These are phyloP conservation scores for Circinella umbellata DNA, from an alignment of 371 early-diverging fungal species.

Conservation along the genomic window DNA sequence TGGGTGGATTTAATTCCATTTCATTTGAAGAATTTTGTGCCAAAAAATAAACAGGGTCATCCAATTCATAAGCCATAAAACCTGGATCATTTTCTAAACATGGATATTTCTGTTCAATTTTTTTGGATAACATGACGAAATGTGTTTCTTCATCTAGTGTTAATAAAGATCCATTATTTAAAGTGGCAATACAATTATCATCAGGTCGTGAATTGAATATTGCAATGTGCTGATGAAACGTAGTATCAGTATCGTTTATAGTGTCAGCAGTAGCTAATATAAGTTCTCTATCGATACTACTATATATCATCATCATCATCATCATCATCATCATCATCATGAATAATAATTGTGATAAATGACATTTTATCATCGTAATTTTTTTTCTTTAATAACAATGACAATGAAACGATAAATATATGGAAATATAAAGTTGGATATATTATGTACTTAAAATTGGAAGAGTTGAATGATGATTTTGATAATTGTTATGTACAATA, in stretches of 20 bases:
- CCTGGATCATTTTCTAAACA: constrained; percentile 1
- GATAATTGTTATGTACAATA: constrained; percentile 1
- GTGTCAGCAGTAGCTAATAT: background rate
- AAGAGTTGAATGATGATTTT: background rate
- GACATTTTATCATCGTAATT: background rate
- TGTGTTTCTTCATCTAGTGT: background rate
- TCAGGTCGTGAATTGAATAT: background rate
- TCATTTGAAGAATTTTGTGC: background rate
- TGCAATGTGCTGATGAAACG: background rate
- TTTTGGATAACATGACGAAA: background rate
- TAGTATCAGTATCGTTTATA: background rate
- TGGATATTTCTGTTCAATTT: background rate
- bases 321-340: too few relatives aligned
- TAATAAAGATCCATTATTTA: background rate
- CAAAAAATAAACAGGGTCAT: background rate
- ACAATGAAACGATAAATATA: too few relatives aligned
- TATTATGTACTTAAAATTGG: background rate
- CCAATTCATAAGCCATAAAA: background rate
- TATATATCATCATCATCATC: too few relatives aligned
- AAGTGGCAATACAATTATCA: background rate
- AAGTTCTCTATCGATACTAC: background rate
- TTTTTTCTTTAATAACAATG: too few relatives aligned
- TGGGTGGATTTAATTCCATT: constrained; percentile 1
- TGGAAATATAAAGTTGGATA: too few relatives aligned
- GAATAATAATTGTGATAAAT: background rate